phyloP scores from a whole-genome alignment of 306 rosid genomes.

The Lablab purpureus region DNA sequence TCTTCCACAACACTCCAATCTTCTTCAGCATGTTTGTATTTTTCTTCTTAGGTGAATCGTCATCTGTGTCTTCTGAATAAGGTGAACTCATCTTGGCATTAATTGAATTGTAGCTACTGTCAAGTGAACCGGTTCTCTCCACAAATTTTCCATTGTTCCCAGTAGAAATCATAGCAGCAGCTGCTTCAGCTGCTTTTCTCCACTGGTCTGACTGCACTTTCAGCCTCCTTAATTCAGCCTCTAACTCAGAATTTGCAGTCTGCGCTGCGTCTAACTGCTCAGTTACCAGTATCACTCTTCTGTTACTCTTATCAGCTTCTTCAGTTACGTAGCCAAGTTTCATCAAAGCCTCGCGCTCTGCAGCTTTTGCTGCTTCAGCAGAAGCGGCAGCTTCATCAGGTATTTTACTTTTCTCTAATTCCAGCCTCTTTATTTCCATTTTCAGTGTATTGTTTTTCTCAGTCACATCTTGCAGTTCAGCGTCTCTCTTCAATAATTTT shows the following conservation, averaged over 20 bases:
- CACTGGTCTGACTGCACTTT: conserved; percentile 96
- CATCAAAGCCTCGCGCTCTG: conserved; percentile 72
- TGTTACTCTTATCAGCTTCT: conserved; percentile 74
- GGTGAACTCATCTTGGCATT: conserved; percentile 65
- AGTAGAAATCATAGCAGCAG: conserved; percentile 73
- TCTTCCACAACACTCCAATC: conserved; percentile 95
- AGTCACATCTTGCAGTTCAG: conserved; percentile 58
- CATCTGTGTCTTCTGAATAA: conserved; percentile 78
- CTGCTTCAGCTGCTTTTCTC: conserved; percentile 98
- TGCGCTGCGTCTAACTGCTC: conserved; percentile 89
- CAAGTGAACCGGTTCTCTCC: conserved; percentile 65
- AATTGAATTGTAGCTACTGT: conserved; percentile 65
- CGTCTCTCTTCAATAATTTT: conserved; percentile 67
- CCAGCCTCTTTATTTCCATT: conserved; percentile 59
- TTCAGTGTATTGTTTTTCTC: conserved; percentile 69
- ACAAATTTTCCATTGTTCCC: conserved; percentile 77
- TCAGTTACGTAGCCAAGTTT: conserved; percentile 63
- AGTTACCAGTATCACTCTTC: conserved; percentile 64
- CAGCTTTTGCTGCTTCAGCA: conserved; percentile 66
- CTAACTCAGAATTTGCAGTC: conserved; percentile 73
- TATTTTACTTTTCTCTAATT: conserved; percentile 54
- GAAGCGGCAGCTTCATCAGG: conserved; percentile 51
- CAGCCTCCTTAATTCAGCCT: conserved; percentile 86
- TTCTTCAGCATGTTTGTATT: conserved; percentile 87
- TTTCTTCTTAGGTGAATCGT: conserved; percentile 92